Conservation (phyloP, 148 eudicot genomes). For the Cornus florida region DNA sequence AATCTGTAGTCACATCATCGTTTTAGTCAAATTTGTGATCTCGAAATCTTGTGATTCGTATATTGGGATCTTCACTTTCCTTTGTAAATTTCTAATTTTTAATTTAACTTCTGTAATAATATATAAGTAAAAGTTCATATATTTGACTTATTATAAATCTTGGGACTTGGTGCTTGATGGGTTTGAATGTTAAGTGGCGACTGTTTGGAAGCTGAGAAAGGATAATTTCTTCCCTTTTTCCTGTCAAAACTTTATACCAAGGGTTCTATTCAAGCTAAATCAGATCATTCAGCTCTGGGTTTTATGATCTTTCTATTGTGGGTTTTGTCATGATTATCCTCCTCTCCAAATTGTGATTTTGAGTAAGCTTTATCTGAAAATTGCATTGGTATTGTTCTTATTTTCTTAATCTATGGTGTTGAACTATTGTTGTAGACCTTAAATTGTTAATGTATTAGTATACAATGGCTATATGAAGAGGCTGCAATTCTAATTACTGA, state of each 20-base stretch:
- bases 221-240: neutral
- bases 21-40: neutral
- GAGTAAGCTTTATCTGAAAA: neutral
- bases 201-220: conserved; percentile 10
- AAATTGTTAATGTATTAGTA: neutral
- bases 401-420: neutral
- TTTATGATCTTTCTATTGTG: neutral
- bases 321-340: neutral
- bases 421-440: neutral
- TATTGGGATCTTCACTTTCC: neutral
- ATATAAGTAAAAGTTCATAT: neutral
- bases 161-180: neutral
- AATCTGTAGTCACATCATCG: conserved; percentile 38
- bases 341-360: neutral
- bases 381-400: neutral
- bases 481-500: neutral
- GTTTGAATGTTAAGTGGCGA: neutral
- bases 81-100: neutral
- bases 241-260: neutral
- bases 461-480: neutral
- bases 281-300: neutral
- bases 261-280: neutral
- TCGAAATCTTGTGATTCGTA: neutral
- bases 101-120: neutral
- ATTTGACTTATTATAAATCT: neutral